Evolutionary conservation across 306 rosid genomes (phyloP), one percentile per base, ranked within the genome.

Genomic region (Sicyos edulis): DNA sequence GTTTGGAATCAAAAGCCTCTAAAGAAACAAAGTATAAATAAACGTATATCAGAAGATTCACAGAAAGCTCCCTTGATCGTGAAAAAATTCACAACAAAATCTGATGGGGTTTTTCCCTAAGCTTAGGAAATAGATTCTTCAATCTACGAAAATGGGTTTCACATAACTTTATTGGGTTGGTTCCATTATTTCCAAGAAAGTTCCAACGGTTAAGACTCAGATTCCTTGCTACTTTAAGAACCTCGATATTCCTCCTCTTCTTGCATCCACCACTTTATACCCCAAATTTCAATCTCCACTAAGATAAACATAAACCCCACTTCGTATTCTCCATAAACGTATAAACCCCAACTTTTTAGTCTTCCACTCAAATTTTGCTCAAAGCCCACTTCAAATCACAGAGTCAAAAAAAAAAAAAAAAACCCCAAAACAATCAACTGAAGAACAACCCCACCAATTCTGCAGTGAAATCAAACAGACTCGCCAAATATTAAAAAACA

Each of bases 121-220:
- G 7, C 47, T 62, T 15, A 55, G 68, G 49, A 37, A 29, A 56
- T 24, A 59, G 65, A 61, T 15, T 62, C 3, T 34, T 62, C 68
- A 32, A 64, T 52, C 16, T 64, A 40, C 71, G 53, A 17, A 32
- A 32, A 32, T 32, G 37, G 37, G 2, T 32, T 32, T 32, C 37
- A 32, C 56, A 8, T 66, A 49, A 49, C 72, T 68, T 47, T 68
- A 47, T 15, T 32, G 12, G 21, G 47, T 26, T 47, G 42, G 47
- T 47, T 70, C 49, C 74, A 42, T 42, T 42, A 42, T 42, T 42
- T 47, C 50, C 60, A 70, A 42, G 74, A 70, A 70, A 70, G 61
- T 32, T 70, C 29, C 60, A 70, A 54, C 11, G 17, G 50, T 26
- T 50, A 22, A 22, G 15, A 49, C 73, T 42, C 22, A 26, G 45